Conservation (phyloP, 176 grass and related monocot genomes). For the Paspalum notatum region DNA sequence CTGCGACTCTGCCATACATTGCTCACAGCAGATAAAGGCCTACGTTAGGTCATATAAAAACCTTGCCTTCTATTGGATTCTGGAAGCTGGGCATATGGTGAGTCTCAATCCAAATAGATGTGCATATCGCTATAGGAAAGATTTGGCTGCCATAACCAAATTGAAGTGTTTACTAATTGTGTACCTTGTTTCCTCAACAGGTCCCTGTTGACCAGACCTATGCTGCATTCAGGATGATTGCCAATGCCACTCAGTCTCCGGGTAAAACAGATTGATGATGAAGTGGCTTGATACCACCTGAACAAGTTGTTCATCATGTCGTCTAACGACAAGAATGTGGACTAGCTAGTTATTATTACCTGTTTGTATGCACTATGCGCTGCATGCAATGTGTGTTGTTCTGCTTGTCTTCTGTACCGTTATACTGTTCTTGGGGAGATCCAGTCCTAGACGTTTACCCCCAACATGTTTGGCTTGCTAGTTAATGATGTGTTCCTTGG, state of each 20-base stretch:
- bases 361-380: too few relatives aligned
- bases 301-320: too few relatives aligned
- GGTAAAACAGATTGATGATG: too few relatives aligned
- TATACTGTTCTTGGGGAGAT: too few relatives aligned
- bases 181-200: neutral
- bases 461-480: too few relatives aligned
- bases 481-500: too few relatives aligned
- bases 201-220: neutral
- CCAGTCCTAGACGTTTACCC: too few relatives aligned
- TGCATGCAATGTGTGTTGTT: too few relatives aligned
- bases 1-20: conserved; percentile 31
- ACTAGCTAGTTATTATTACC: too few relatives aligned
- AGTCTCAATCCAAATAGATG: neutral
- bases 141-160: neutral
- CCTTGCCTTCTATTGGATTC: conserved; percentile 60
- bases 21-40: conserved; percentile 29
- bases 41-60: conserved; percentile 58
- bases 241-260: neutral
- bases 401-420: too few relatives aligned
- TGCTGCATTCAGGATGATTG: neutral
- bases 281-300: too few relatives aligned
- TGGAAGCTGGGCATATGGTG: conserved; percentile 64
- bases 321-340: too few relatives aligned
- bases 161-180: neutral
- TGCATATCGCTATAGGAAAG: neutral